Conservation (phyloP, 1,284 basidiomycete genomes). For the Farysia itapuensis region DNA sequence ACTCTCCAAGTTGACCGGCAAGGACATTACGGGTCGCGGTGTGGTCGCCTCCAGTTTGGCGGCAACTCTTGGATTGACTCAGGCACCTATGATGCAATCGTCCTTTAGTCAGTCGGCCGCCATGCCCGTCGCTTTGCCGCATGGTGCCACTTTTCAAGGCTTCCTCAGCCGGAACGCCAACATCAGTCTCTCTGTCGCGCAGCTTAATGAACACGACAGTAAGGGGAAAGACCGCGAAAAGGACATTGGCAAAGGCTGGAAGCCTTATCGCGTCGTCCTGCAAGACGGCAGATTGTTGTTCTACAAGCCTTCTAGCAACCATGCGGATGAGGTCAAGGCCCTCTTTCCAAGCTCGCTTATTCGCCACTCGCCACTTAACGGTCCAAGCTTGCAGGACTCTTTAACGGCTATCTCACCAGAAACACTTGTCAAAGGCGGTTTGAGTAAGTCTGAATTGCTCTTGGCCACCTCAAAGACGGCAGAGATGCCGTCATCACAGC, state of each 20-base stretch:
- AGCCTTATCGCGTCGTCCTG: slow-evolving; percentile 55
- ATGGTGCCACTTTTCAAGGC: slow-evolving; percentile 42
- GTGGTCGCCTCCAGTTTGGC: slow-evolving; percentile 14
- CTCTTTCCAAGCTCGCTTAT: slow-evolving; percentile 40
- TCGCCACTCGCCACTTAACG: slow-evolving; percentile 3
- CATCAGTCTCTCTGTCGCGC: slow-evolving; percentile 42
- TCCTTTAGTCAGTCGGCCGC: slow-evolving; percentile 3
- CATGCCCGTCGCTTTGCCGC: slow-evolving; percentile 28
- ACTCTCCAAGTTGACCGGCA: slow-evolving; percentile 31
- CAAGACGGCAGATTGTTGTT: slow-evolving; percentile 49
- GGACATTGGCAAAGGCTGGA: slow-evolving; percentile 57
- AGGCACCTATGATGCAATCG: background rate
- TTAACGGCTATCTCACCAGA: slow-evolving; percentile 19
- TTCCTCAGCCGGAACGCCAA: slow-evolving; percentile 49
- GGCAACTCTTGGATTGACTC: slow-evolving; percentile 19
- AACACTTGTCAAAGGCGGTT: slow-evolving; percentile 27
- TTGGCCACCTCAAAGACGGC: slow-evolving; percentile 37
- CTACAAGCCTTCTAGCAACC: slow-evolving; percentile 51
- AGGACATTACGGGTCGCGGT: slow-evolving; percentile 13
- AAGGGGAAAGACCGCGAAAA: slow-evolving; percentile 43
- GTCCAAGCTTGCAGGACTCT: background rate
- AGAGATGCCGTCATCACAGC: slow-evolving; percentile 19
- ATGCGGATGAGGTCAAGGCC: slow-evolving; percentile 52
- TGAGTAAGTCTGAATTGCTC: slow-evolving; percentile 47
- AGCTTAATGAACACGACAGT: slow-evolving; percentile 35